Evolutionary conservation across 208 protist species (phyloP).

Genomic region (Tritrichomonas foetus): DNA sequence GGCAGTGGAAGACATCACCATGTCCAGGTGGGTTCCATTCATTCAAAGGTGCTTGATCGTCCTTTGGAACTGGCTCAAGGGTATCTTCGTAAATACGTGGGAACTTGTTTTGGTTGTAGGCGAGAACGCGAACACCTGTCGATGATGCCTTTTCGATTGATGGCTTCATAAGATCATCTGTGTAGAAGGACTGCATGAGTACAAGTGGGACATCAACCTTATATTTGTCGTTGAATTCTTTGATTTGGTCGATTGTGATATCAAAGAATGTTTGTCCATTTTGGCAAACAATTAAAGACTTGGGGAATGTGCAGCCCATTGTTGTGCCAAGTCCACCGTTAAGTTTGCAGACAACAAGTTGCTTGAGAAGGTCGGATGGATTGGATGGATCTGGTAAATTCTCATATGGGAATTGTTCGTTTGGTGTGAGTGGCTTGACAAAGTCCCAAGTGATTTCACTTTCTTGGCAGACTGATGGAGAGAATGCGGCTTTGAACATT

Average conservation of each 20-base stretch:
- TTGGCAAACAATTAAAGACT: slow-evolving; percentile 78
- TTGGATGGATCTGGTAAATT: not conserved
- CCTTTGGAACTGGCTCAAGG: slow-evolving; percentile 29
- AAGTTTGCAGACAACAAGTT: slow-evolving; percentile 84
- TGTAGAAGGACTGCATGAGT: slow-evolving; percentile 98
- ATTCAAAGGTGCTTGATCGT: not conserved
- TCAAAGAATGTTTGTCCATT: slow-evolving; percentile 90
- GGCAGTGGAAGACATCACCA: slow-evolving; percentile 88
- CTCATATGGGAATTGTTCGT: slow-evolving; percentile 37
- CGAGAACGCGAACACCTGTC: not conserved
- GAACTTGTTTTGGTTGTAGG: slow-evolving; percentile 38
- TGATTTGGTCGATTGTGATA: slow-evolving; percentile 81
- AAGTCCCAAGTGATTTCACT: slow-evolving; percentile 23
- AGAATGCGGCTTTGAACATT: not conserved
- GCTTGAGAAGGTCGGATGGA: not conserved
- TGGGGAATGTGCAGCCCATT: slow-evolving; percentile 77
- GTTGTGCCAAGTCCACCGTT: slow-evolving; percentile 86
- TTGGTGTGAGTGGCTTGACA: slow-evolving; percentile 36
- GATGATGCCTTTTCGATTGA: not conserved
- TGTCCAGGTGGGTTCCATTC: slow-evolving; percentile 97
- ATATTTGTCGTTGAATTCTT: slow-evolving; percentile 58
- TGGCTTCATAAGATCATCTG: slow-evolving; percentile 52
- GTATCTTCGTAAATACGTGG: slow-evolving; percentile 35
- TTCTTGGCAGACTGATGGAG: not conserved
- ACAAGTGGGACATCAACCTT: slow-evolving; percentile 81